Evolutionary conservation across 768 basidiomycete species (phyloP), one percentile per base, ranked within the genome.

Genomic region (Daedalea quercina): DNA sequence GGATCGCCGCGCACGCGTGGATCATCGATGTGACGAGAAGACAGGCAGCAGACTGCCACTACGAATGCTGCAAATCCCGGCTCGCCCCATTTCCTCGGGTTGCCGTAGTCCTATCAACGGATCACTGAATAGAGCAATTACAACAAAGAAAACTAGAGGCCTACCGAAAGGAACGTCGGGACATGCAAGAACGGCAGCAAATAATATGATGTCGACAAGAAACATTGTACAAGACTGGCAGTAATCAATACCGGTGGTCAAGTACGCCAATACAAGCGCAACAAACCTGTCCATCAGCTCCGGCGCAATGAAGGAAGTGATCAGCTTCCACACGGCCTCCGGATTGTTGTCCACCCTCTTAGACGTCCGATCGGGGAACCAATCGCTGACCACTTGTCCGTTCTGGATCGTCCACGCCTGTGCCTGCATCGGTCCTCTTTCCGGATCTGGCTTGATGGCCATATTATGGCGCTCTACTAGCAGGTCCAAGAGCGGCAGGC

Each of bases 1-100:
- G 91, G 83, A 63, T 90, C 84, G 2, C 89, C 79, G 45, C 92
- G 82, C 22, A 94, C 91, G 43, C 93, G 84, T 20, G 86, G 84
- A 68, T 95, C 94, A 64, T 96, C 93, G 57, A 94, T 87, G 66
- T 96, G 94, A 40, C 94, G 79, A 2, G 92, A 94, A 0, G 92
- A 86, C 4, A 96, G 77, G 58, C 92, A 94, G 64, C 93, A 95
- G 31, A 94, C 76, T 1, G 92, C 81, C n/a, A 95, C 90, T 55
- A 95, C 90, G 65, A 94, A 94, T 9, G 92, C 85, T 37, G 89
- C 91, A 63, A 96, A 96, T 9, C 94, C 94, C 8, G 94, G 90
- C 69, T 94, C 92, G 47, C 86, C 90, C 93, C 94, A 95, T 74
- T 94, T 94, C 69, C 82, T 81, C 47, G 94, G 94, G 58, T 93